These are phyloP conservation scores for Russula brevipes DNA, from an alignment of 768 basidiomycete genomes.

Conservation along the genomic window DNA sequence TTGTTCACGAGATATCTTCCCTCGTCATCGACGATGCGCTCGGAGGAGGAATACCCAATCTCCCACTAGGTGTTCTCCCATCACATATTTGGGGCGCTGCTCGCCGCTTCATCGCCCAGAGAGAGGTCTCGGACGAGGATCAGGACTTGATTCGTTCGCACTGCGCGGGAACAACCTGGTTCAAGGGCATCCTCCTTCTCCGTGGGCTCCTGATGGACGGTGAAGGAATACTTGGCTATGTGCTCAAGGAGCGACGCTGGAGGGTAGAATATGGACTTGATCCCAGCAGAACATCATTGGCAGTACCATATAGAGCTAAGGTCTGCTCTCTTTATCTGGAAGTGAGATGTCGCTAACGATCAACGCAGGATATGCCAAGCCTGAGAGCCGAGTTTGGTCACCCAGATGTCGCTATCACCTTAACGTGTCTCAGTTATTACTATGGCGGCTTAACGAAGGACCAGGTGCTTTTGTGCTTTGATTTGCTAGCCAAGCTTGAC, in stretches of 20 bases:
- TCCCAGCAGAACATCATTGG: constrained; percentile 39
- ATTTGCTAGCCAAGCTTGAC: constrained; percentile 37
- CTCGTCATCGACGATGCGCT: constrained; percentile 9
- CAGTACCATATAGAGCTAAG: constrained; percentile 49
- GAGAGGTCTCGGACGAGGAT: background rate
- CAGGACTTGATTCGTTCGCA: background rate
- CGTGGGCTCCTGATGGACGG: constrained; percentile 40
- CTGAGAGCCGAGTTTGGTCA: constrained; percentile 47
- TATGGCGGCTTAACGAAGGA: constrained; percentile 40
- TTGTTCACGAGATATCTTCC: background rate
- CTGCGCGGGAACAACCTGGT: constrained; percentile 24
- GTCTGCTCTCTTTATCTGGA: background rate
- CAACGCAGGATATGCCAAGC: constrained; percentile 40
- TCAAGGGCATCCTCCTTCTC: constrained; percentile 39
- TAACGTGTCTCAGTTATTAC: constrained; percentile 48
- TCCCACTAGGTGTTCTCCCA: constrained; percentile 4
- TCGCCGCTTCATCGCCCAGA: constrained; percentile 5
- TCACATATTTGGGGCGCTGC: background rate
- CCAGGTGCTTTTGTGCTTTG: constrained; percentile 38
- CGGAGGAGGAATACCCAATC: background rate
- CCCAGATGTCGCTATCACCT: constrained; percentile 42
- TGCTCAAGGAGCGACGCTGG: constrained; percentile 41
- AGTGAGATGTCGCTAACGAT: background rate
- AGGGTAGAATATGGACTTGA: constrained; percentile 50
- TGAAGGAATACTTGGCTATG: constrained; percentile 37